A percentile compares a stretch with the other conserved stretches of the same genome.
phyloP scores from a whole-genome alignment of 371 early-diverging fungal species.

The Actinomortierella wolfii region DNA sequence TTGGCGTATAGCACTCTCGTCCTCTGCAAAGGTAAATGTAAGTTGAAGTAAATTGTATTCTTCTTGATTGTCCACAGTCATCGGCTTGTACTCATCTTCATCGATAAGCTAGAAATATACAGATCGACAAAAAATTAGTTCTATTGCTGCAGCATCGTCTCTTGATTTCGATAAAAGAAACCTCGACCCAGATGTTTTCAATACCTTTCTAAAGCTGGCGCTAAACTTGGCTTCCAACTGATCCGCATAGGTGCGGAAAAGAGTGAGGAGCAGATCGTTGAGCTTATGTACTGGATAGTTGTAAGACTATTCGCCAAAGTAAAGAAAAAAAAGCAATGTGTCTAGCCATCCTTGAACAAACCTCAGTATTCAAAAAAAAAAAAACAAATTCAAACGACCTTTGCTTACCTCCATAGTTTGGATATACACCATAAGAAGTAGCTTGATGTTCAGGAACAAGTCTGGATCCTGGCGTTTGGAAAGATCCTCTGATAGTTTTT shows the following conservation, averaged over 20 bases:
- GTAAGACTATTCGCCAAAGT: conserved; percentile 56
- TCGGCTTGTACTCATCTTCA: conserved; percentile 86
- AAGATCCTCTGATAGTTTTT: conserved; percentile 79
- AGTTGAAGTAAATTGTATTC: conserved; percentile 59
- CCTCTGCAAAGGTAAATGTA: conserved; percentile 52
- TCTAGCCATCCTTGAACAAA: background rate
- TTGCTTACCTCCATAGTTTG: conserved; percentile 82
- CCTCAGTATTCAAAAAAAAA: background rate
- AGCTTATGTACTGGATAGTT: conserved; percentile 73
- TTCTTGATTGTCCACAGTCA: conserved; percentile 71
- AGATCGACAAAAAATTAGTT: background rate
- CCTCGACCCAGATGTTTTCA: background rate
- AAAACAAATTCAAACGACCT: background rate
- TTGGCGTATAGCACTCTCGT: conserved; percentile 37
- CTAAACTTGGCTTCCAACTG: conserved; percentile 74
- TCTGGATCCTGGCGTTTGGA: conserved; percentile 80
- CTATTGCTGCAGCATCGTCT: background rate
- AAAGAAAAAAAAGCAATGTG: background rate
- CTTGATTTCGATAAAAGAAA: too few relatives aligned
- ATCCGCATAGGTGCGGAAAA: conserved; percentile 85
- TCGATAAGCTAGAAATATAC: conserved; percentile 63
- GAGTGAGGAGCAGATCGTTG: conserved; percentile 72
- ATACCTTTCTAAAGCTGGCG: conserved; percentile 73
- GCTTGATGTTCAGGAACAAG: conserved; percentile 78
- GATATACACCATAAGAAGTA: conserved; percentile 78